Conservation (phyloP, 176 grass and related monocot genomes). For the Zea luxurians region DNA sequence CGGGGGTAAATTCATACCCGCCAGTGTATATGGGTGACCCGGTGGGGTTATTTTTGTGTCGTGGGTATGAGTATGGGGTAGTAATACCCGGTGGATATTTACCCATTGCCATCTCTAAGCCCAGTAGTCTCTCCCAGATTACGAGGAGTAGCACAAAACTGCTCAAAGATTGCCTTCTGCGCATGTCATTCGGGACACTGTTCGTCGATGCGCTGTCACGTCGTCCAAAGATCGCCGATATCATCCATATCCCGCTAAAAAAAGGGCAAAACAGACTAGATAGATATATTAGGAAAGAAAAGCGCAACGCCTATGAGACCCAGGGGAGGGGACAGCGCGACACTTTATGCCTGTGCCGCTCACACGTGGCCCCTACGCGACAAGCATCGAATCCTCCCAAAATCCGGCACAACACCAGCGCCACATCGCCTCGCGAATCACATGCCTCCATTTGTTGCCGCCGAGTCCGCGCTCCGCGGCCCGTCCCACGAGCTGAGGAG, state of each 20-base stretch:
- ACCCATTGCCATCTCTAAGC: no score
- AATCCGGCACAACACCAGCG: not conserved
- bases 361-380: conserved; percentile 42
- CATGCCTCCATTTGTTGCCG: conserved; percentile 42
- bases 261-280: not conserved
- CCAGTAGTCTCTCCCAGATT: no score
- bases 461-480: not conserved
- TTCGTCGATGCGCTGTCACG: not conserved
- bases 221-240: not conserved
- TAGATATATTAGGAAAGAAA: not conserved
- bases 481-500: no score
- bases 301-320: not conserved
- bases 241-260: not conserved
- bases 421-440: conserved; percentile 39
- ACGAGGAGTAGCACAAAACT: no score
- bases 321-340: conserved; percentile 13
- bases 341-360: not conserved
- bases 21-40: no score
- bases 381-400: conserved; percentile 29
- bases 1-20: no score
- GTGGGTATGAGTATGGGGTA: no score
- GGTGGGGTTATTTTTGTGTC: no score
- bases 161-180: no score
- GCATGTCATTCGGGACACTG: not conserved
- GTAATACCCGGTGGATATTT: no score